A percentile compares a stretch with the other conserved stretches of the same genome.
These are phyloP conservation scores for Microbotryum silenes-acaulis DNA, from an alignment of 1,284 basidiomycete genomes.

Conservation along the genomic window DNA sequence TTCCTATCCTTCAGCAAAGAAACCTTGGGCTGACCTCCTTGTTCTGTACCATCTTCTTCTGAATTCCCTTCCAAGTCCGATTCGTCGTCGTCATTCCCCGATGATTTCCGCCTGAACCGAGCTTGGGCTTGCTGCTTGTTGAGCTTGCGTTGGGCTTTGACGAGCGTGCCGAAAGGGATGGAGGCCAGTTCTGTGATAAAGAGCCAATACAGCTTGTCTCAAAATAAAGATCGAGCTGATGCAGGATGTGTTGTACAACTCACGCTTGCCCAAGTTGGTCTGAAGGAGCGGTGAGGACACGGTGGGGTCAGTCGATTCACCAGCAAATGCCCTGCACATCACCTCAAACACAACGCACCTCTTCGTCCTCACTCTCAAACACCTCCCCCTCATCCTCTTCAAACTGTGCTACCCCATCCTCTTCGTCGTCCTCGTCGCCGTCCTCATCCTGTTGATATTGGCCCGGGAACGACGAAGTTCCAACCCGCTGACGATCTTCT, in stretches of 20 bases:
- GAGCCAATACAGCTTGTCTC: background rate
- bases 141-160: conserved; percentile 31
- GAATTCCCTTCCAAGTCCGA: conserved; percentile 27
- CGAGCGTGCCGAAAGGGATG: conserved; percentile 26
- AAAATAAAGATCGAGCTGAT: background rate
- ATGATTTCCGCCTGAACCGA: background rate
- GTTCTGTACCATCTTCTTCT: conserved; percentile 31
- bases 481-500: conserved; percentile 5
- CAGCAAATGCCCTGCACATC: too few species aligned
- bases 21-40: conserved; percentile 23
- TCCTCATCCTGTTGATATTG: background rate
- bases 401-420: conserved; percentile 18
- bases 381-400: conserved; percentile 26
- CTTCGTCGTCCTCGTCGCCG: conserved; percentile 18
- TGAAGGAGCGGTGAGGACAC: background rate
- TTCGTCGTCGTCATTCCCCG: conserved; percentile 7
- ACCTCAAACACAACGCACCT: conserved; percentile 6
- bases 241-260: background rate
- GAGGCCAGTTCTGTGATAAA: conserved; percentile 16
- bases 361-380: conserved; percentile 21
- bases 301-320: background rate
- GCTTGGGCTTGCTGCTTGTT: conserved; percentile 9
- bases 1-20: conserved; percentile 2
- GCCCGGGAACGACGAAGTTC: background rate
- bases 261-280: conserved; percentile 13